These are phyloP conservation scores for Meyerozyma sp. DNA, from an alignment of 1,139 yeast genomes.

Conservation along the genomic window DNA sequence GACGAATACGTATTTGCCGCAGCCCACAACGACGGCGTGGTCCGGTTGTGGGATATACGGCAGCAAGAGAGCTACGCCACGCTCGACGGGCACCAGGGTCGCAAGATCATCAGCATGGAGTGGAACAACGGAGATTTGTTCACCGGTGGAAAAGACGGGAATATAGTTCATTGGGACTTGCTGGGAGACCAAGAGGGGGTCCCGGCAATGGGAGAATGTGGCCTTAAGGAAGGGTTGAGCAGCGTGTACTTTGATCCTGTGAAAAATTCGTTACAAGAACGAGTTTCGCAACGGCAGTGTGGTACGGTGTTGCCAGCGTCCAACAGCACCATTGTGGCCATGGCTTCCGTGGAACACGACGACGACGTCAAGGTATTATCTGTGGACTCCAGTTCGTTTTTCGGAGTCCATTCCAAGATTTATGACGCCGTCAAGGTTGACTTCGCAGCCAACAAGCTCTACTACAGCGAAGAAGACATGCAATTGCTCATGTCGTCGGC, in stretches of 20 bases:
- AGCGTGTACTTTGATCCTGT: conserved; percentile 35
- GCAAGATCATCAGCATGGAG: conserved; percentile 47
- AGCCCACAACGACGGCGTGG: conserved; percentile 53
- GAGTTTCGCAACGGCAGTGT: conserved; percentile 45
- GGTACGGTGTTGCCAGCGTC: conserved; percentile 60
- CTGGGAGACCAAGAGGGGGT: conserved; percentile 19
- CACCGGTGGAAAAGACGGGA: conserved; percentile 68
- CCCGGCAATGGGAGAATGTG: conserved; percentile 18
- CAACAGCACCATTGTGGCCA: conserved; percentile 42
- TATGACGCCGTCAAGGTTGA: conserved; percentile 26
- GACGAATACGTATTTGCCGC: conserved; percentile 63
- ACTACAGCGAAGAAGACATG: conserved; percentile 31
- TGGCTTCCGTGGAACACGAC: conserved; percentile 30
- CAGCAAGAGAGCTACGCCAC: conserved; percentile 49
- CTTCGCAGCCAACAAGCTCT: conserved; percentile 18
- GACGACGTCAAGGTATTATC: conserved; percentile 38
- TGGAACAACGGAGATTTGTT: conserved; percentile 61
- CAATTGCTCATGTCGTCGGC: conserved; percentile 17
- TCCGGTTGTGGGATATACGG: conserved; percentile 75
- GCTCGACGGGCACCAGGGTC: conserved; percentile 53
- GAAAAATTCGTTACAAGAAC: conserved; percentile 25
- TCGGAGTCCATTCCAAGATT: conserved; percentile 49
- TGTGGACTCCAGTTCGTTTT: conserved; percentile 49
- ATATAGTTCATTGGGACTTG: conserved; percentile 69
- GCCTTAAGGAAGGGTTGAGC: conserved; percentile 42